Conservation (phyloP, 257 asterid genomes). For the Solanum paucissectum region DNA sequence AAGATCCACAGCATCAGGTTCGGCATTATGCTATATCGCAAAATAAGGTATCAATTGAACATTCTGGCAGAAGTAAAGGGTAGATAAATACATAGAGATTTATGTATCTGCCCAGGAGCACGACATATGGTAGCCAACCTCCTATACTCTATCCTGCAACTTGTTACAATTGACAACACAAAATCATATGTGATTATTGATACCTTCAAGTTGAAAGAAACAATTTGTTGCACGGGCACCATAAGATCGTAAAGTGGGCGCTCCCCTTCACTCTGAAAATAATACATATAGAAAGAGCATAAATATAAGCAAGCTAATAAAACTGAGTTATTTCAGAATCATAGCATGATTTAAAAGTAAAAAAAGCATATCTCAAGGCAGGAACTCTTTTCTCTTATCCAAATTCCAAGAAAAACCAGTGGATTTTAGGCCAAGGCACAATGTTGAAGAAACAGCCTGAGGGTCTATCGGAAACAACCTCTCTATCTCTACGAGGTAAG, state of each 20-base stretch:
- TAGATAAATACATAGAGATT: neutral
- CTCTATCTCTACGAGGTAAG: neutral
- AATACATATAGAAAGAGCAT: neutral
- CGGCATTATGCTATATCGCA: slow-evolving; percentile 84
- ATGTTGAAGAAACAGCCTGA: neutral
- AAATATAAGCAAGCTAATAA: neutral
- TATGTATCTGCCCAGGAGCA: neutral
- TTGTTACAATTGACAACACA: neutral
- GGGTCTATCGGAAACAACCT: neutral
- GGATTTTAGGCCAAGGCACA: neutral
- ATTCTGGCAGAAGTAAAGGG: neutral
- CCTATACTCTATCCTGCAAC: neutral
- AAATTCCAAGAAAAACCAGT: neutral
- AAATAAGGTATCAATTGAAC: neutral
- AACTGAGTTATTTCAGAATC: neutral
- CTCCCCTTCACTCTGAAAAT: slow-evolving; percentile 35
- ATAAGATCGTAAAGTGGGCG: slow-evolving; percentile 56
- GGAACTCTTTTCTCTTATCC: neutral
- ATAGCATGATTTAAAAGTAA: neutral
- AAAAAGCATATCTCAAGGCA: neutral
- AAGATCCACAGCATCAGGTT: slow-evolving; percentile 34
- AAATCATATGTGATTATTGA: neutral
- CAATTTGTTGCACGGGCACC: slow-evolving; percentile 83
- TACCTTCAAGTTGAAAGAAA: slow-evolving; percentile 91
- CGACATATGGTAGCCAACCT: neutral